A percentile compares a stretch with the other conserved stretches of the same genome.
Evolutionary conservation across 129 eudicot species (phyloP).

Genomic region (Centaurea solstitialis): DNA sequence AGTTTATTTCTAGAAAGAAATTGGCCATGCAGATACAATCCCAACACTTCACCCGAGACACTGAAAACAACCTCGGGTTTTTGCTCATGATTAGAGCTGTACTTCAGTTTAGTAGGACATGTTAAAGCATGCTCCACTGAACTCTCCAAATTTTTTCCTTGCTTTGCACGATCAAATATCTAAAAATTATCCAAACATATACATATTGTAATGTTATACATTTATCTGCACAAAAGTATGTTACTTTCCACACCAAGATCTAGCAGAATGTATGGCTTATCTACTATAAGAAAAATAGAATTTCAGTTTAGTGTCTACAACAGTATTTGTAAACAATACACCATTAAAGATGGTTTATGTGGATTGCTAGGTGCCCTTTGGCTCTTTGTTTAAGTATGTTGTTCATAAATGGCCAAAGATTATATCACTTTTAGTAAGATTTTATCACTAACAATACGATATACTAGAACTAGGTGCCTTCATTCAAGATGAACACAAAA

Average conservation of each 20-base stretch:
- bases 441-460: not conserved
- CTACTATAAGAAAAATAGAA: too few relatives aligned
- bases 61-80: constrained; percentile 44
- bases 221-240: not conserved
- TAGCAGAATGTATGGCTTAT: not conserved
- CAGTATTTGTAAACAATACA: too few relatives aligned
- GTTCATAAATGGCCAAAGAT: not conserved
- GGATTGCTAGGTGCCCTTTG: constrained; percentile 2
- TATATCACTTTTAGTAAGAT: not conserved
- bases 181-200: constrained; percentile 22
- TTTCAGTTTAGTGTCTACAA: too few relatives aligned
- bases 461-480: not conserved
- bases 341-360: not conserved
- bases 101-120: constrained; percentile 46
- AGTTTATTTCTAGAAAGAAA: constrained; percentile 22
- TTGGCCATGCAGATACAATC: constrained; percentile 28
- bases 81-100: constrained; percentile 15
- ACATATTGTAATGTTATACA: not conserved
- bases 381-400: not conserved
- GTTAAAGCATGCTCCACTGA: constrained; percentile 51
- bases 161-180: constrained; percentile 37
- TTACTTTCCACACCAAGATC: not conserved
- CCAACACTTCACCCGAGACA: constrained; percentile 50
- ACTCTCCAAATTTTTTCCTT: constrained; percentile 32
- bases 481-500: not conserved